A percentile compares a stretch with the other conserved stretches of the same genome.
These are phyloP conservation scores for Coccomyxa sp. DNA, from an alignment of 139 green algal species.

Conservation along the genomic window DNA sequence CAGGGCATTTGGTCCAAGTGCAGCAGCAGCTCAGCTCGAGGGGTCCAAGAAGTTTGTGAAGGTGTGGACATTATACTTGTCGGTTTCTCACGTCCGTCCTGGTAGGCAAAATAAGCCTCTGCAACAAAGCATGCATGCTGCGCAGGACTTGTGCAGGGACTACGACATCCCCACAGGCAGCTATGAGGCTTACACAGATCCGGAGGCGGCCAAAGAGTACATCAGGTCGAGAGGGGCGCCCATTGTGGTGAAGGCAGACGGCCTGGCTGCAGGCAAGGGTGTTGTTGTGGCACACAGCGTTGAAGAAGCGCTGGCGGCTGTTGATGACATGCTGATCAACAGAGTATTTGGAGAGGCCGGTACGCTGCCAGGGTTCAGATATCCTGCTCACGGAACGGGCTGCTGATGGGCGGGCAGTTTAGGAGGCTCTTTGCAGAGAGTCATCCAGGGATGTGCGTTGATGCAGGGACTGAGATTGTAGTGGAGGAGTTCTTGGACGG, in stretches of 20 bases:
- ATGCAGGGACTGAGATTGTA: constrained; percentile 71
- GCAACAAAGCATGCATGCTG: background rate
- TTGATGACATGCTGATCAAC: constrained; percentile 86
- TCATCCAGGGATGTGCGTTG: no score
- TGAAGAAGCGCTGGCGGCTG: constrained; percentile 74
- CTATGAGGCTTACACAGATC: constrained; percentile 79
- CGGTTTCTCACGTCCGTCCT: background rate
- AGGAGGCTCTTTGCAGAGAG: background rate
- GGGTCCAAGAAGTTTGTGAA: constrained; percentile 98
- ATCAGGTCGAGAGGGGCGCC: constrained; percentile 70
- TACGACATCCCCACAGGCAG: constrained; percentile 90
- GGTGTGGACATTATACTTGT: constrained; percentile 18
- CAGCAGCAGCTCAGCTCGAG: constrained; percentile 84
- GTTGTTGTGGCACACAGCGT: constrained; percentile 81
- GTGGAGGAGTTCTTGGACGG: constrained; percentile 95
- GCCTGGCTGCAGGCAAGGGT: constrained; percentile 91
- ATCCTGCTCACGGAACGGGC: background rate
- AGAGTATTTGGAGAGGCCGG: constrained; percentile 73
- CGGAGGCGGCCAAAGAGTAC: constrained; percentile 68
- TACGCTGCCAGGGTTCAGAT: constrained; percentile 7
- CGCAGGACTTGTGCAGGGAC: constrained; percentile 75
- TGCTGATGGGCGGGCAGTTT: background rate
- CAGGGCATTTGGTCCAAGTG: constrained; percentile 81
- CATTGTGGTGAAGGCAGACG: constrained; percentile 96
- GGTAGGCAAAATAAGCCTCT: background rate